Evolutionary conservation across 78 protist species (phyloP), one percentile per base, ranked within the genome.

Genomic region (Dictyostelium discoideum): DNA sequence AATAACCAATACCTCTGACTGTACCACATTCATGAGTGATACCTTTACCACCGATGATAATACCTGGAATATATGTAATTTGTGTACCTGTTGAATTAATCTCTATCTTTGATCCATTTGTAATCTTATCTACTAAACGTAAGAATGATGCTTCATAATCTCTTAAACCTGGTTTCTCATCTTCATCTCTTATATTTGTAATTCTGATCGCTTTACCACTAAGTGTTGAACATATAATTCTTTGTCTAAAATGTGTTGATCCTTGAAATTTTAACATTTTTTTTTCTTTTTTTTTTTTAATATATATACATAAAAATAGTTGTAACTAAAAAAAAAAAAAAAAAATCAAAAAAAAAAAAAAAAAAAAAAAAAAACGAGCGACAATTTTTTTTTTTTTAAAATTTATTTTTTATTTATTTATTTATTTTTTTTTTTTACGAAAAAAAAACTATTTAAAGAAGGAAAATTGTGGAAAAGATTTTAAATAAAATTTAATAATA

Each of bases 131-230:
- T 8, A 95, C 26, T 24, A 95, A 44, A n/a, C 95, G 79, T 13
- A 95, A 46, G 24, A 95, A 95, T 80, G 92, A 86, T 69, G 86
- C 95, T 65, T 95, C 97, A 42, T 72, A 95, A 48, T 95, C 97
- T 95, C 92, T 72, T 29, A 95, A 40, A 88, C 97, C 97, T n/a
- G 97, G 97, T 67, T 72, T 84, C 48, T 86, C 94, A n/a, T 95
- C 92, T 24, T 85, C 86, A 69, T 92, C 92, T 79, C 97, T 79
- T 20, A 95, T 95, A 83, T 95, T 87, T 78, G 93, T 87, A 81
- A 95, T 95, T 88, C 50, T 83, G 3, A 87, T 40, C 37, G 97
- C 63, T 81, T 89, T 81, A 77, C 95, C 87, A 57, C 93, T 85
- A 10, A 95, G 86, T 22, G 84, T 79, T 32, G 97, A 79, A 54